Conservation (phyloP, 352 stramenopile genomes). For the Aphanomyces euteiches region DNA sequence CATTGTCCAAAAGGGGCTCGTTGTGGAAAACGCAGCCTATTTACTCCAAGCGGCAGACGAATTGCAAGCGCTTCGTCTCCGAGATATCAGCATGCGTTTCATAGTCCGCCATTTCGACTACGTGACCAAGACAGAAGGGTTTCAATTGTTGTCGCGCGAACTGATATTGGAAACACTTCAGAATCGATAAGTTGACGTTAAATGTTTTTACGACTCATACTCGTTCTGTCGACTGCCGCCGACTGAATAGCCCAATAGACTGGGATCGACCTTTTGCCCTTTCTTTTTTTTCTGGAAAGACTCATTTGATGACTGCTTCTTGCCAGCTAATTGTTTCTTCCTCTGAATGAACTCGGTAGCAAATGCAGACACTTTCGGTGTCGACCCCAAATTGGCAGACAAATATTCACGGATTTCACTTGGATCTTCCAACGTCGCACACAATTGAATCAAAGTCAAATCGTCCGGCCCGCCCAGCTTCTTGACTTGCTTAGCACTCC, state of each 20-base stretch:
- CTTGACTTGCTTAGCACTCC: conserved; percentile 76
- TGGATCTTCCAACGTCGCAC: conserved; percentile 91
- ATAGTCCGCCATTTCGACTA: conserved; percentile 89
- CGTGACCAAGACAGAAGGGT: conserved; percentile 88
- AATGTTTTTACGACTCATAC: not conserved
- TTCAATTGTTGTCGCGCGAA: conserved; percentile 76
- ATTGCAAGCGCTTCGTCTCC: conserved; percentile 71
- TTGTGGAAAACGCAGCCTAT: conserved; percentile 77
- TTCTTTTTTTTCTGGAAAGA: conserved; percentile 27
- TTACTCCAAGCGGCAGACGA: conserved; percentile 85
- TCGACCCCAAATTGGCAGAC: conserved; percentile 94
- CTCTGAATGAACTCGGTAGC: conserved; percentile 95
- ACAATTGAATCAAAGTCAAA: conserved; percentile 91
- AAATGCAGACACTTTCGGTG: conserved; percentile 95
- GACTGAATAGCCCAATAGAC: not conserved
- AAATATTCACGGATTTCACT: conserved; percentile 95
- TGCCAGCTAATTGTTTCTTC: conserved; percentile 60
- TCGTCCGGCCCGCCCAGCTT: conserved; percentile 67
- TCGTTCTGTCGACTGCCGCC: not conserved
- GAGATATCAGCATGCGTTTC: conserved; percentile 86
- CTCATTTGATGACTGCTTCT: conserved; percentile 36
- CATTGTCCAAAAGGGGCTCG: conserved; percentile 87
- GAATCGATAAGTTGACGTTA: conserved; percentile 52
- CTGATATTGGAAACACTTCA: conserved; percentile 87
- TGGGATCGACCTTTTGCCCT: not conserved